Base-by-base conservation (phyloP, 768 basidiomycete species). In the Grammothele lineata region DNA sequence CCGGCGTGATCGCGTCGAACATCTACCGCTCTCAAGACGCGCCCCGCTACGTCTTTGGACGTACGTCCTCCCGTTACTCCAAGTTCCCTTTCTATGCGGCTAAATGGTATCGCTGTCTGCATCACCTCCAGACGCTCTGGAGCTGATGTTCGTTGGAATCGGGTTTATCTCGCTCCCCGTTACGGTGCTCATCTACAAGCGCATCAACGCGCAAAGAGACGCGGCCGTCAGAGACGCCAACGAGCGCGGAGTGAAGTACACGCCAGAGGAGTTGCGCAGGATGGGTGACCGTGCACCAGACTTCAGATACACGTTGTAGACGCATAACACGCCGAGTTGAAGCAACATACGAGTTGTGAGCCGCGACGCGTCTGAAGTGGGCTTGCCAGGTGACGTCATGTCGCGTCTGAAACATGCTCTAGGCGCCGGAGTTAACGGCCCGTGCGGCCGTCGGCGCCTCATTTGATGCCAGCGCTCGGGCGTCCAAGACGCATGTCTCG, bases 61-160 rank as follows among this genome's bases (percentile, higher is more conserved):
- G 84, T 85, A 57, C 54, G 80, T 72, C 22, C 10, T 36, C 18
- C n/a, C 40, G 7, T 24, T 14, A n/a, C n/a, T n/a, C n/a, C n/a
- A n/a, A n/a, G n/a, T n/a, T n/a, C n/a, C n/a, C n/a, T n/a, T n/a
- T n/a, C n/a, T n/a, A n/a, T n/a, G n/a, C n/a, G n/a, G n/a, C n/a
- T n/a, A n/a, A n/a, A n/a, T n/a, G n/a, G n/a, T n/a, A n/a, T n/a
- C n/a, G n/a, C n/a, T n/a, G n/a, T n/a, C n/a, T n/a, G n/a, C 40
- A 22, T 35, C n/a, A 19, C 17, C 18, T 6, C 30, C 37, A 83
- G 83, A 83, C 57, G 80, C 67, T 2, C 38, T 82, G 10, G 82
- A 83, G 60, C 65, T 85, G 17, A 82, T 81, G 78, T 82, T 84
- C 47, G 70, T 83, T 21, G 77, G 75, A 3, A 79, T 86, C 23